These are phyloP conservation scores for Chlorella sorokiniana DNA, from an alignment of 139 green algal genomes.

Conservation along the genomic window DNA sequence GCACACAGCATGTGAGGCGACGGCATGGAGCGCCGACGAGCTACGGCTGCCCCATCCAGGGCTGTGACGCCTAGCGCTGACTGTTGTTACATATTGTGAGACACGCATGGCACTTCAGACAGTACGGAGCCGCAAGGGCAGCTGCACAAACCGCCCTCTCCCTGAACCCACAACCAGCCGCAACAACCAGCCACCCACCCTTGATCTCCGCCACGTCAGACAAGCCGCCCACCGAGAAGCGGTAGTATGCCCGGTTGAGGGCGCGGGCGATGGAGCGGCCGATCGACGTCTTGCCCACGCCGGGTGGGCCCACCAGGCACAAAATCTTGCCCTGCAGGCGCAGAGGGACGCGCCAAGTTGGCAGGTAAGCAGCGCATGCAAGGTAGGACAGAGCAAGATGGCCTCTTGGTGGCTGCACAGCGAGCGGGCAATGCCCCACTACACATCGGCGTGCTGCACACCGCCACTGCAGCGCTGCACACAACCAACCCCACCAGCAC, in stretches of 20 bases:
- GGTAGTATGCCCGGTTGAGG: constrained; percentile 87
- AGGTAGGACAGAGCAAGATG: no score
- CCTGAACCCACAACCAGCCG: background rate
- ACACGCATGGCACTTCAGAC: background rate
- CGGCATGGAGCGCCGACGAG: no score
- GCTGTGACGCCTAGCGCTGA: no score
- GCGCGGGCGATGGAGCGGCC: constrained; percentile 85
- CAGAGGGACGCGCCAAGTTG: background rate
- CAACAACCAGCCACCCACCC: constrained; percentile 43
- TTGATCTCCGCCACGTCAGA: constrained; percentile 98
- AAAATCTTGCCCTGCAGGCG: constrained; percentile 91
- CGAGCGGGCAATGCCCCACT: no score
- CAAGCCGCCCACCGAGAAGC: constrained; percentile 93
- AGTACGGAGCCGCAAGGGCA: background rate
- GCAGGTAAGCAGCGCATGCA: background rate
- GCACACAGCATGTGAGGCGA: no score
- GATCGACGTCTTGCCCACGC: constrained; percentile 95
- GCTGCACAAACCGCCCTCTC: background rate
- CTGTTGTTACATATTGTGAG: no score
- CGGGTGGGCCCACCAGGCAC: constrained; percentile 91
- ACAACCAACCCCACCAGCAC: background rate
- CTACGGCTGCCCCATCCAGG: no score
- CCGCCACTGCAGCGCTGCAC: background rate
- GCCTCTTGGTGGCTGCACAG: no score
- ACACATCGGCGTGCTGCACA: no score